phyloP scores from a whole-genome alignment of 169 alveolate species.

The Eimeria praecox region DNA sequence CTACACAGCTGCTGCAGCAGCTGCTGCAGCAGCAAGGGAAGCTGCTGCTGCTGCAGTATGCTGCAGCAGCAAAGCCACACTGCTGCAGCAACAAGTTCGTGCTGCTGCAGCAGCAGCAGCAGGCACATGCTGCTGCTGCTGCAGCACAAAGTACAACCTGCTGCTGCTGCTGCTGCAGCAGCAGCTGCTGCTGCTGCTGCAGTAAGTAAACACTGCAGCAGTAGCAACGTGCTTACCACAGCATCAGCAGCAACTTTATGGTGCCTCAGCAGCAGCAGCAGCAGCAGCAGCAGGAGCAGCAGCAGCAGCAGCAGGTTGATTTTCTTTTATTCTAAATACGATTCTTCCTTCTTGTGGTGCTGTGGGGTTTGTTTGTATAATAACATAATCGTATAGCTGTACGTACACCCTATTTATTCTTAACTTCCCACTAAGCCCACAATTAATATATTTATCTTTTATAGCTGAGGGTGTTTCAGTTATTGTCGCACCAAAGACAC shows the following conservation, averaged over 20 bases:
- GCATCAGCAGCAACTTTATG: background rate
- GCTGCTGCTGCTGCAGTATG: too few species aligned
- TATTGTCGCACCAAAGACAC: slow-evolving; percentile 11
- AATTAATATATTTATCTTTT: background rate
- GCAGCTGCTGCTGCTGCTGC: slow-evolving; percentile 31
- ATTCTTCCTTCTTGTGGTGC: slow-evolving; percentile 3
- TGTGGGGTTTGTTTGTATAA: background rate
- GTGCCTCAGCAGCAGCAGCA: slow-evolving; percentile 14
- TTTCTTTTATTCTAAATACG: slow-evolving; percentile 15
- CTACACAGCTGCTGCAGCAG: too few species aligned
- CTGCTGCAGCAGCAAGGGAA: too few species aligned
- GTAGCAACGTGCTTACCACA: slow-evolving; percentile 6
- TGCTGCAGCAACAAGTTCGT: background rate
- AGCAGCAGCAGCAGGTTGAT: slow-evolving; percentile 13
- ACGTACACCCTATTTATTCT: slow-evolving; percentile 39
- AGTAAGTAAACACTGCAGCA: background rate
- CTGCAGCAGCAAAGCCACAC: background rate
- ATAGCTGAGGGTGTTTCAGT: background rate
- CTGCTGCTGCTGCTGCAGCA: slow-evolving; percentile 11
- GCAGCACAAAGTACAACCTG: background rate
- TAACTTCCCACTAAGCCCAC: slow-evolving; percentile 15
- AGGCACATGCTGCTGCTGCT: background rate
- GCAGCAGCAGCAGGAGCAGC: background rate
- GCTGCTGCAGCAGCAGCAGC: too few species aligned
- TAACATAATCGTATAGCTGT: slow-evolving; percentile 23